Evolutionary conservation across 371 early-diverging fungal genomes (phyloP).

Genomic region (Caulochytrium protostelioides): DNA sequence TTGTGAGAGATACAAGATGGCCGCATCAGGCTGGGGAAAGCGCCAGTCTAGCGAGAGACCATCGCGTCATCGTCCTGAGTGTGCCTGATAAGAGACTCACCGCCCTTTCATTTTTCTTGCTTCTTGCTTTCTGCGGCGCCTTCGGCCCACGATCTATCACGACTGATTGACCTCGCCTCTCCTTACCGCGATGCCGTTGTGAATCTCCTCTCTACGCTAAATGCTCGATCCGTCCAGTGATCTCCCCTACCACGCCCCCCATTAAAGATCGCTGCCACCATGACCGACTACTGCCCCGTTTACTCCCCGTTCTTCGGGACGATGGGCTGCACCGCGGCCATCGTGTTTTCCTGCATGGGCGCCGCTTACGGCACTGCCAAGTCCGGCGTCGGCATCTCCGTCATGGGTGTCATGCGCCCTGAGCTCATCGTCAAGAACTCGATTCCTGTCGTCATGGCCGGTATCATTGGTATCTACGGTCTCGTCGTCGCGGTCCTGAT

Average conservation of each 20-base stretch:
- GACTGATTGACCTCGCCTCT: too few species aligned
- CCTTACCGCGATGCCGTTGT: slow-evolving; percentile 5
- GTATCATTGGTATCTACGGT: slow-evolving; percentile 95
- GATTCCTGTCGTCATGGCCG: slow-evolving; percentile 94
- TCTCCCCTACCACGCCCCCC: neutral
- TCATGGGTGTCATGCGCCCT: slow-evolving; percentile 86
- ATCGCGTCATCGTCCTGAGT: too few species aligned
- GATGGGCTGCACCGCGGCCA: slow-evolving; percentile 86
- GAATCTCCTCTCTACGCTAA: neutral
- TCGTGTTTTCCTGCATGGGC: slow-evolving; percentile 88
- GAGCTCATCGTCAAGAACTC: slow-evolving; percentile 69
- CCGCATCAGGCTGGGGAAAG: too few species aligned
- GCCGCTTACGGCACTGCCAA: slow-evolving; percentile 97
- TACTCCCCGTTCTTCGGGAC: slow-evolving; percentile 92
- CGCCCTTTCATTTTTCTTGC: neutral
- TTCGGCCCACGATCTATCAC: slow-evolving; percentile 12
- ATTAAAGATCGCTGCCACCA: slow-evolving; percentile 3
- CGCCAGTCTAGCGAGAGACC: too few species aligned
- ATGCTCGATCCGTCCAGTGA: neutral
- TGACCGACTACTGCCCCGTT: slow-evolving; percentile 52
- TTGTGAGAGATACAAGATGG: too few species aligned
- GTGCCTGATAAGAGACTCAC: too few species aligned
- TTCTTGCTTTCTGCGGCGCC: slow-evolving; percentile 9
- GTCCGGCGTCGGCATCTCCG: slow-evolving; percentile 85
- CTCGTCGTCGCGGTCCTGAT: slow-evolving; percentile 83